These are phyloP conservation scores for Brassica balearica DNA, from an alignment of 441 rosid species.

Conservation along the genomic window DNA sequence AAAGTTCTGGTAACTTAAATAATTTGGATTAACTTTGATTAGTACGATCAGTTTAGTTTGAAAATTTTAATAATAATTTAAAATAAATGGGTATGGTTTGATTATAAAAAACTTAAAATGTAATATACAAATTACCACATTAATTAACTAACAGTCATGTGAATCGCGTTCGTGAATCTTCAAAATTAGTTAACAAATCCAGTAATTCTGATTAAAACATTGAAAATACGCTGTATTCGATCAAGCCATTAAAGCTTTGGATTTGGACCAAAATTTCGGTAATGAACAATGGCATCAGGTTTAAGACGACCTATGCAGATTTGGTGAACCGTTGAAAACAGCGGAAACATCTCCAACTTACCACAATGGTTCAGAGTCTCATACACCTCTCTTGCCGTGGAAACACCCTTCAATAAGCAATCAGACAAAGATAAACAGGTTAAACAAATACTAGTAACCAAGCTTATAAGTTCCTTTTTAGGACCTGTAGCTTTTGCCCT, in stretches of 20 bases:
- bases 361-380: slow-evolving; percentile 77
- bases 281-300: slow-evolving; percentile 57
- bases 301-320: slow-evolving; percentile 78
- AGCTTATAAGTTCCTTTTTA: background rate
- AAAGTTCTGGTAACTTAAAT: too few relatives aligned
- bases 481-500: slow-evolving; percentile 95
- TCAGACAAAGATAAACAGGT: background rate
- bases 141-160: too few relatives aligned
- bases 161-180: too few relatives aligned
- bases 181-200: too few relatives aligned
- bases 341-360: slow-evolving; percentile 88
- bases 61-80: too few relatives aligned
- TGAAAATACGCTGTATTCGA: too few relatives aligned
- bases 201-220: too few relatives aligned
- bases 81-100: background rate
- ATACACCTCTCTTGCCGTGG: slow-evolving; percentile 86
- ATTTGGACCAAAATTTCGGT: too few relatives aligned
- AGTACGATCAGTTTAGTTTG: background rate
- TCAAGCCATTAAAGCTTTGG: too few relatives aligned
- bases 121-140: too few relatives aligned
- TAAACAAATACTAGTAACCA: background rate
- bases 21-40: background rate
- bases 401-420: slow-evolving; percentile 69
- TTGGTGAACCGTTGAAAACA: slow-evolving; percentile 82
- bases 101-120: background rate